phyloP scores from a whole-genome alignment of 179 eudicot genomes.

The Nepenthes alata region DNA sequence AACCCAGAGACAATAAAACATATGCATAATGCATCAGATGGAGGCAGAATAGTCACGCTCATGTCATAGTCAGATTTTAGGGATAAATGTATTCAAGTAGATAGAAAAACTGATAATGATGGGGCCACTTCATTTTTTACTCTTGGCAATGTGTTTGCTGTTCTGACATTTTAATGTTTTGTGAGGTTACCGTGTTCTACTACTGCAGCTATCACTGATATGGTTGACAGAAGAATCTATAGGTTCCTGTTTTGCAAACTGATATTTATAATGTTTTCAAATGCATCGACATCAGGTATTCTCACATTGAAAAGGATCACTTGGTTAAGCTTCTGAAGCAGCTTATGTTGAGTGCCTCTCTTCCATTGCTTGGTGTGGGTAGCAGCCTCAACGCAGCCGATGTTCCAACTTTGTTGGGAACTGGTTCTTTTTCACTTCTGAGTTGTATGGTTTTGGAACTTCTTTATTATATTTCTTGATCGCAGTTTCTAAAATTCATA shows the following conservation, averaged over 20 bases:
- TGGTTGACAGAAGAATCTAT: not conserved
- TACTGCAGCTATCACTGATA: not conserved
- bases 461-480: not conserved
- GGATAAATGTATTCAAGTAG: no score
- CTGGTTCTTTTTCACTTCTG: constrained; percentile 81
- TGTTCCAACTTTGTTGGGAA: constrained; percentile 83
- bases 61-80: no score
- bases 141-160: no score
- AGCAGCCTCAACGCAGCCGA: constrained; percentile 55
- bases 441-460: constrained; percentile 35
- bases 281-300: constrained; percentile 39
- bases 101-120: no score
- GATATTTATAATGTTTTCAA: constrained; percentile 1
- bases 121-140: no score
- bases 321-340: constrained; percentile 89
- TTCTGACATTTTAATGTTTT: no score
- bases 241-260: not conserved
- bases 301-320: constrained; percentile 77
- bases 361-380: constrained; percentile 22
- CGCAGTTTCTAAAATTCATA: no score
- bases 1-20: no score
- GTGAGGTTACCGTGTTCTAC: not conserved
- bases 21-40: no score
- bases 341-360: constrained; percentile 36
- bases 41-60: no score